Evolutionary conservation across 1,284 basidiomycete genomes (phyloP), one percentile per base, ranked within the genome.

Genomic region (Ustilago shanxiensis): DNA sequence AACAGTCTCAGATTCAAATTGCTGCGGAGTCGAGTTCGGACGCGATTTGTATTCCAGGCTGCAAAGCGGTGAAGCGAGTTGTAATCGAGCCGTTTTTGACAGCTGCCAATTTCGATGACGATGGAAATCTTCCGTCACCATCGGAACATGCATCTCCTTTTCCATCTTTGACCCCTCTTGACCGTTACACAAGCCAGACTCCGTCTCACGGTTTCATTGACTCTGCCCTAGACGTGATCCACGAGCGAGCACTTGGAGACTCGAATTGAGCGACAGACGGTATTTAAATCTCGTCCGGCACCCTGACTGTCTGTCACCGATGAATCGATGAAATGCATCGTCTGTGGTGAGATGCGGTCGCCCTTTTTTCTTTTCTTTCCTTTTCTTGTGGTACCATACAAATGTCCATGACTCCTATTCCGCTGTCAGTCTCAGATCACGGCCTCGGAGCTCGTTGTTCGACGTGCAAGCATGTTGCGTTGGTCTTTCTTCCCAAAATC

Each of bases 21-120:
- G 11, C 22, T 50, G 7, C 20, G 20, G 18, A 16, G 13, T 14
- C 11, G 41, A 3, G 1, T 18, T 20, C 1, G 41, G 3, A 44
- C 41, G n/a, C 29, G 26, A n/a, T 52, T 33, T 22, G 24, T 41
- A 56, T 56, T 37, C 16, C n/a, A 26, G n/a, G 35, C 37, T 37
- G 37, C 24, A 49, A 28, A 16, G 6, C 11, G 9, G 1, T 49
- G 2, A 49, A 49, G 47, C 47, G 14, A 49, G 24, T n/a, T 49
- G 24, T 26, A 49, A 29, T 49, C 14, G 24, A 2, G 47, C 47
- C 24, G 20, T 35, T 26, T 33, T 62, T 66, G 69, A 71, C 69
- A 71, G 69, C 69, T 66, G 69, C 63, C 69, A 71, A 50, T 1
- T 44, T 62, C 69, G 69, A 71, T 71, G 59, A 45, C 50, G 54